A percentile compares a stretch with the other conserved stretches of the same genome.
Conservation (phyloP, 192 early-diverging fungal genomes). For the Gaertneriomyces sp. region DNA sequence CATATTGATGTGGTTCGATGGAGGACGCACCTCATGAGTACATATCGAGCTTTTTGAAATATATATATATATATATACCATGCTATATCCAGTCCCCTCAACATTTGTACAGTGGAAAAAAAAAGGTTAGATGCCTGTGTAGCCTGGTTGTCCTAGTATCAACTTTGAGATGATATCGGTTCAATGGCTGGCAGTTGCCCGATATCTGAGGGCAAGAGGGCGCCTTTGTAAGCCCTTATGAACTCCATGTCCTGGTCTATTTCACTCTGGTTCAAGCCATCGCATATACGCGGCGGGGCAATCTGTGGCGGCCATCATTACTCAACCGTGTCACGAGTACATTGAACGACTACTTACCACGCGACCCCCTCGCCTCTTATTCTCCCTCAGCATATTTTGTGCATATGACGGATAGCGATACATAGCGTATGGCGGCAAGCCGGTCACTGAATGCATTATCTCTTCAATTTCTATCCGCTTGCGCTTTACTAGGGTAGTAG, state of each 20-base stretch:
- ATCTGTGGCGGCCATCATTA: slow-evolving; percentile 3
- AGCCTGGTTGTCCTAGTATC: no score
- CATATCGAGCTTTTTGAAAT: no score
- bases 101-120: no score
- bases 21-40: no score
- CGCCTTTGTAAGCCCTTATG: slow-evolving; percentile 10
- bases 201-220: not conserved
- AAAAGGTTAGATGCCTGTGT: no score
- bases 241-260: slow-evolving; percentile 22
- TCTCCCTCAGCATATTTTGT: slow-evolving; percentile 9
- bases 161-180: no score
- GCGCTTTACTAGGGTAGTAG: slow-evolving; percentile 2
- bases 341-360: slow-evolving; percentile 11
- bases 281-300: slow-evolving; percentile 14
- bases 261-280: slow-evolving; percentile 14
- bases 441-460: slow-evolving; percentile 12
- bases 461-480: slow-evolving; percentile 12
- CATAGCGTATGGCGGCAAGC: slow-evolving; percentile 13
- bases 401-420: slow-evolving; percentile 1
- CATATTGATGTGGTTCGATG: no score
- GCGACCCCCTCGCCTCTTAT: slow-evolving; percentile 16
- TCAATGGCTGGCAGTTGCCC: not conserved
- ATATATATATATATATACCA: no score
- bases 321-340: no score
- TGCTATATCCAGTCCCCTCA: no score